Percentiles rank a stretch among this genome's conserved stretches.
Evolutionary conservation across 441 rosid genomes (phyloP).

Genomic region (Croton laevigatus): DNA sequence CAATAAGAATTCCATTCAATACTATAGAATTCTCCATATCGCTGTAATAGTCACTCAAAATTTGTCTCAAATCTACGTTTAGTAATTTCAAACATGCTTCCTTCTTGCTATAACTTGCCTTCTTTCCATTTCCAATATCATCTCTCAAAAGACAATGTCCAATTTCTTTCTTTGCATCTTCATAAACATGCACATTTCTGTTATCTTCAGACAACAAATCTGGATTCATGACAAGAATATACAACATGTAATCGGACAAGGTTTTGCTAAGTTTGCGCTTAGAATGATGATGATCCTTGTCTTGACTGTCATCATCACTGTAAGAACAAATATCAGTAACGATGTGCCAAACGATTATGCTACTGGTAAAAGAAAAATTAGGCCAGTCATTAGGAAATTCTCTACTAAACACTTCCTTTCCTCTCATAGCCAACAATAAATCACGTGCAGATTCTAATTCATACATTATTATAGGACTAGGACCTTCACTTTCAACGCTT

Average conservation of each 20-base stretch:
- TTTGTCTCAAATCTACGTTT: background rate
- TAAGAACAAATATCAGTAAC: background rate
- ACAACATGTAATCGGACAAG: constrained; percentile 23
- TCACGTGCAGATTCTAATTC: background rate
- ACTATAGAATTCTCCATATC: background rate
- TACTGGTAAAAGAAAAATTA: background rate
- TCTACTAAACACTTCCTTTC: background rate
- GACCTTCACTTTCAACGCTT: too few relatives aligned
- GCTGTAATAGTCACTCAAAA: background rate
- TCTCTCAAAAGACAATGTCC: background rate
- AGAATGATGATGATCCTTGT: background rate
- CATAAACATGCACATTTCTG: constrained; percentile 1
- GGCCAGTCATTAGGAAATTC: background rate
- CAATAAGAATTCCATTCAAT: constrained; percentile 9
- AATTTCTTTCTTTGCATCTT: constrained; percentile 10
- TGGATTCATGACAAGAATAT: constrained; percentile 16
- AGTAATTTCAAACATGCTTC: background rate
- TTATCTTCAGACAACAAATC: constrained; percentile 19
- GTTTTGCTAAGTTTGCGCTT: background rate
- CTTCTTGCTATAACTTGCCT: background rate
- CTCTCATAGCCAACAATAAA: too few relatives aligned
- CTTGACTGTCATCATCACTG: background rate
- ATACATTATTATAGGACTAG: background rate
- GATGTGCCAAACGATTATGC: background rate
- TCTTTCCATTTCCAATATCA: background rate